Conservation (phyloP, 345 rosid species). For the Syzygium grande region DNA sequence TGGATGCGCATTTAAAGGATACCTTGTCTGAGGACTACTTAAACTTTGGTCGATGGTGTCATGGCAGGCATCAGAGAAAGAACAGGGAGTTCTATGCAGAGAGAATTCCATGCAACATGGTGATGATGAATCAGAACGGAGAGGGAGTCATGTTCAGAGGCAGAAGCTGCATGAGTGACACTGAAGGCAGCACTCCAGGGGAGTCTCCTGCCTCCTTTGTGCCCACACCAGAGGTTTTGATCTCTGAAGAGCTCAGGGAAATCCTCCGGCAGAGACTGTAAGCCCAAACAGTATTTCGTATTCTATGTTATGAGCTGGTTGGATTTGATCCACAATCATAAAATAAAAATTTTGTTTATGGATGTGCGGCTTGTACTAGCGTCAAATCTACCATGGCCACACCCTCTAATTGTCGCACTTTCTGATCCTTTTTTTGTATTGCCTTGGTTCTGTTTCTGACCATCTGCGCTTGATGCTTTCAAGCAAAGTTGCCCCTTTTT, state of each 20-base stretch:
- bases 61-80: constrained; percentile 23
- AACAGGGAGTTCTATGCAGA: constrained; percentile 22
- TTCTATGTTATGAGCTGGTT: neutral
- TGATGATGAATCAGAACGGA: constrained; percentile 35
- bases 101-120: constrained; percentile 33
- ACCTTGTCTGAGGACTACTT: neutral
- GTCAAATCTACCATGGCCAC: neutral
- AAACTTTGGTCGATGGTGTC: neutral
- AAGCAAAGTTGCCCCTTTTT: neutral
- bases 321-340: neutral
- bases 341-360: neutral
- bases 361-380: neutral
- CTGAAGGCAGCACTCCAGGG: constrained; percentile 2
- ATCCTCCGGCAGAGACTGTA: neutral
- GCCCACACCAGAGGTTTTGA: constrained; percentile 25
- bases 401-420: neutral
- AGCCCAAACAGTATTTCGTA: neutral
- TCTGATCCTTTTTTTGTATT: neutral
- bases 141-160: constrained; percentile 29
- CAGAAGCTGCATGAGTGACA: constrained; percentile 8
- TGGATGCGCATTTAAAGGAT: neutral
- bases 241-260: constrained; percentile 15
- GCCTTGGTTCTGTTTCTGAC: neutral
- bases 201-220: constrained; percentile 19
- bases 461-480: neutral